phyloP scores from a whole-genome alignment of 371 early-diverging fungal genomes.

The Lichtheimia hyalospora region DNA sequence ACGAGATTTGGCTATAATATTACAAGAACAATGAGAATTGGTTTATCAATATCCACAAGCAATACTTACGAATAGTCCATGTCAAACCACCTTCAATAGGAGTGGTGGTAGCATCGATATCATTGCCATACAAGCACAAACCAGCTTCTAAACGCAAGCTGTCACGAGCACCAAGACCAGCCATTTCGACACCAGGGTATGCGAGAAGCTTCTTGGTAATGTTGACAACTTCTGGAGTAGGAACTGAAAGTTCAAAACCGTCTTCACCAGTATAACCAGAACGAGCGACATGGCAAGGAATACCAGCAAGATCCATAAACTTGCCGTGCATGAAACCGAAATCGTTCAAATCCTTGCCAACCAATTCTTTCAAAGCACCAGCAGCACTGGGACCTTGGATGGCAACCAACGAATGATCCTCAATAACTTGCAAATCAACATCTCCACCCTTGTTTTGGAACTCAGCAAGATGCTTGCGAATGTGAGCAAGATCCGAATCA shows the following conservation, averaged over 20 bases:
- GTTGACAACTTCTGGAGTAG: conserved; percentile 62
- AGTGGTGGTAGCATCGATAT: conserved; percentile 88
- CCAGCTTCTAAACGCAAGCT: conserved; percentile 96
- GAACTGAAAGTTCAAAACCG: conserved; percentile 97
- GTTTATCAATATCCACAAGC: background rate
- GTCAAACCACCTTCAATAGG: conserved; percentile 93
- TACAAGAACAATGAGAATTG: background rate
- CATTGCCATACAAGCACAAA: conserved; percentile 95
- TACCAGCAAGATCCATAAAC: conserved; percentile 72
- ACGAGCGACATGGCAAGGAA: conserved; percentile 88
- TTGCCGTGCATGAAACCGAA: conserved; percentile 91
- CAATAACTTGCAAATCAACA: conserved; percentile 81
- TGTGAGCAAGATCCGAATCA: conserved; percentile 92
- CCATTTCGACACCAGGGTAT: conserved; percentile 83
- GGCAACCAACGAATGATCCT: conserved; percentile 86
- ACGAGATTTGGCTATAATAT: conserved; percentile 75
- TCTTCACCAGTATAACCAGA: conserved; percentile 99
- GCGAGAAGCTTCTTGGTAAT: conserved; percentile 74
- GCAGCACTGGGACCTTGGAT: conserved; percentile 88
- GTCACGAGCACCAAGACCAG: conserved; percentile 96
- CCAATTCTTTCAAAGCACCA: conserved; percentile 54
- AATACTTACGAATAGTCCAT: conserved; percentile 87
- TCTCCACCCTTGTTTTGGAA: conserved; percentile 90
- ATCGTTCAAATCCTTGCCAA: conserved; percentile 55
- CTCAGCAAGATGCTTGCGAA: conserved; percentile 70